Conservation (phyloP, 2,329 filamentous ascomycete genomes). For the Exophiala bonariae region DNA sequence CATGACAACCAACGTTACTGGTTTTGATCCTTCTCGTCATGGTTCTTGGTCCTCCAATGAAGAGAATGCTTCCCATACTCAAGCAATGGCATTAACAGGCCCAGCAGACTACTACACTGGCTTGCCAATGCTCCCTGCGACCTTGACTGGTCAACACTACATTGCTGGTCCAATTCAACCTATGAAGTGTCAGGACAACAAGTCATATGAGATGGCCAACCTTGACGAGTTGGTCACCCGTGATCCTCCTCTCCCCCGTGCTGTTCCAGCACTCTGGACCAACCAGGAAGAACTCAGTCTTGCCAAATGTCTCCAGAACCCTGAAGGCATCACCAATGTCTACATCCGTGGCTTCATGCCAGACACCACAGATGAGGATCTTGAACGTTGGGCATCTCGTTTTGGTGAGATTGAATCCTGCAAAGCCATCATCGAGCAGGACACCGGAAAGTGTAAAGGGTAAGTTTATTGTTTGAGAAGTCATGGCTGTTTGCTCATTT, state of each 20-base stretch:
- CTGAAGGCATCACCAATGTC: slow-evolving; percentile 93
- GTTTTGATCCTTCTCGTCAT: slow-evolving; percentile 38
- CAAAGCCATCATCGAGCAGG: slow-evolving; percentile 96
- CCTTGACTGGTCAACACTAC: slow-evolving; percentile 50
- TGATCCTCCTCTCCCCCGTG: slow-evolving; percentile 80
- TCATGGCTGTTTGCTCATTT: slow-evolving; percentile 8
- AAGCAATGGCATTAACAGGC: slow-evolving; percentile 48
- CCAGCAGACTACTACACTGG: slow-evolving; percentile 53
- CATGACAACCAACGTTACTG: slow-evolving; percentile 37
- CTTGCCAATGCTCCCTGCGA: slow-evolving; percentile 60
- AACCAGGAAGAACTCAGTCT: slow-evolving; percentile 85
- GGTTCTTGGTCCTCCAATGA: slow-evolving; percentile 44
- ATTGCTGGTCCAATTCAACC: slow-evolving; percentile 39
- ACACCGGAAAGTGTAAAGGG: slow-evolving; percentile 95
- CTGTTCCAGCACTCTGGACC: slow-evolving; percentile 81
- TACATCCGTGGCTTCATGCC: slow-evolving; percentile 96
- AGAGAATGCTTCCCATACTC: slow-evolving; percentile 51
- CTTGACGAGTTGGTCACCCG: slow-evolving; percentile 68
- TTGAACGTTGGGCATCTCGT: slow-evolving; percentile 77
- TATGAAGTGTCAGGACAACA: slow-evolving; percentile 44
- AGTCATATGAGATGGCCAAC: slow-evolving; percentile 47
- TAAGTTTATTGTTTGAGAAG: slow-evolving; percentile 45
- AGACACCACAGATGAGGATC: slow-evolving; percentile 88
- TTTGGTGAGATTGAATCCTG: slow-evolving; percentile 95
- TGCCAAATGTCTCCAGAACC: slow-evolving; percentile 91